A percentile compares a stretch with the other conserved stretches of the same genome.
Conservation (phyloP, 352 stramenopile species). For the Phytophthora sojae region DNA sequence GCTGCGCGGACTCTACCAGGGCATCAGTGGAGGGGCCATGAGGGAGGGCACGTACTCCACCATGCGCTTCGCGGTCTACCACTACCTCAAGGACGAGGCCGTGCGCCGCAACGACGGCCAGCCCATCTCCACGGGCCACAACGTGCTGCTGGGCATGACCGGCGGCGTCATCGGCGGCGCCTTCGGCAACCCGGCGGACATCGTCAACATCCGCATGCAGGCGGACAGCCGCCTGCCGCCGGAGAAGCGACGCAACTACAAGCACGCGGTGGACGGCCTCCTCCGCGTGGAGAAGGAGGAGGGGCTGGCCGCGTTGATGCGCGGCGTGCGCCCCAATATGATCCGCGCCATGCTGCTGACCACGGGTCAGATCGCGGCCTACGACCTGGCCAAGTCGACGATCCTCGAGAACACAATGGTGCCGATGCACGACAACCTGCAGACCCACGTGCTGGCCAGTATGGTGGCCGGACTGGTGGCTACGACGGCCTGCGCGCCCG, state of each 20-base stretch:
- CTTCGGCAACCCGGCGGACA: constrained; percentile 79
- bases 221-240: constrained; percentile 69
- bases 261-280: constrained; percentile 79
- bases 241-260: constrained; percentile 82
- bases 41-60: constrained; percentile 87
- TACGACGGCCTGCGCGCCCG: constrained; percentile 79
- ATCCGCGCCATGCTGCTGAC: constrained; percentile 88
- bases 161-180: constrained; percentile 73
- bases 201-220: constrained; percentile 89
- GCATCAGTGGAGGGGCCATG: constrained; percentile 82
- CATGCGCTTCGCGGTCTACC: constrained; percentile 86
- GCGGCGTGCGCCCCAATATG: constrained; percentile 82
- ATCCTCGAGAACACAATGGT: constrained; percentile 60
- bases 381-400: constrained; percentile 74
- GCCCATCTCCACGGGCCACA: constrained; percentile 73
- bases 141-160: constrained; percentile 73
- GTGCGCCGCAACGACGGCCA: constrained; percentile 70
- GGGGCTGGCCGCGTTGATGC: constrained; percentile 66
- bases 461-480: constrained; percentile 84
- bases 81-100: constrained; percentile 83
- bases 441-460: constrained; percentile 77
- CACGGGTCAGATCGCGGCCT: constrained; percentile 85
- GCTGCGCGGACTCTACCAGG: constrained; percentile 76
- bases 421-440: constrained; percentile 65
- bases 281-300: constrained; percentile 73